Conservation (phyloP, 768 basidiomycete species). For the Lentinula sp. region DNA sequence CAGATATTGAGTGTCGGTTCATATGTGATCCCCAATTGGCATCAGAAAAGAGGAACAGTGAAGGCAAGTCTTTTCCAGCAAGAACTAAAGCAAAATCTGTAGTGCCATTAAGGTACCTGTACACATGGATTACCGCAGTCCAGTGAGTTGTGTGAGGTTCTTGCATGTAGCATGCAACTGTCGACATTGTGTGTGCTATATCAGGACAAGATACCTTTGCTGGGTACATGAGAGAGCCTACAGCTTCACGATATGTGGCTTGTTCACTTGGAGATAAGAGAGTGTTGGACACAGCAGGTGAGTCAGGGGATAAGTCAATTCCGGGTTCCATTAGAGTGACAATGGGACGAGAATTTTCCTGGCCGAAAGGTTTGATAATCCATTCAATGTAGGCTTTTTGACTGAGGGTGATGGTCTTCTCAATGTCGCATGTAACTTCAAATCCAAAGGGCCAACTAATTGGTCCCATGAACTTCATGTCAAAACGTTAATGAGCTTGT, state of each 20-base stretch:
- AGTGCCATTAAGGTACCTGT: constrained; percentile 15
- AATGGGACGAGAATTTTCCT: constrained; percentile 14
- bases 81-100: constrained; percentile 1
- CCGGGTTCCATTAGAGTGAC: constrained; percentile 20
- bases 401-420: constrained; percentile 15
- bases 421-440: constrained; percentile 13
- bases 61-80: not conserved
- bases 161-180: constrained; percentile 10
- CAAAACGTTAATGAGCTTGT: no score
- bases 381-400: constrained; percentile 19
- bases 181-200: constrained; percentile 8
- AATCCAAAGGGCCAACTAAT: constrained; percentile 23
- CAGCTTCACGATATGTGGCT: constrained; percentile 6
- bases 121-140: constrained; percentile 8
- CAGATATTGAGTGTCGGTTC: constrained; percentile 23
- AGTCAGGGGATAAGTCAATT: constrained; percentile 11
- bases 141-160: constrained; percentile 10
- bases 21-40: constrained; percentile 10
- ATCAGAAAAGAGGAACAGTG: constrained; percentile 9
- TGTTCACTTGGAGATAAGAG: not conserved
- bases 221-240: constrained; percentile 12
- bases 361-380: constrained; percentile 15
- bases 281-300: constrained; percentile 1
- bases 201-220: constrained; percentile 10
- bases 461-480: constrained; percentile 13